A percentile compares a stretch with the other conserved stretches of the same genome.
phyloP scores from a whole-genome alignment of 2,329 filamentous ascomycete species.

The Elsinoe australis region DNA sequence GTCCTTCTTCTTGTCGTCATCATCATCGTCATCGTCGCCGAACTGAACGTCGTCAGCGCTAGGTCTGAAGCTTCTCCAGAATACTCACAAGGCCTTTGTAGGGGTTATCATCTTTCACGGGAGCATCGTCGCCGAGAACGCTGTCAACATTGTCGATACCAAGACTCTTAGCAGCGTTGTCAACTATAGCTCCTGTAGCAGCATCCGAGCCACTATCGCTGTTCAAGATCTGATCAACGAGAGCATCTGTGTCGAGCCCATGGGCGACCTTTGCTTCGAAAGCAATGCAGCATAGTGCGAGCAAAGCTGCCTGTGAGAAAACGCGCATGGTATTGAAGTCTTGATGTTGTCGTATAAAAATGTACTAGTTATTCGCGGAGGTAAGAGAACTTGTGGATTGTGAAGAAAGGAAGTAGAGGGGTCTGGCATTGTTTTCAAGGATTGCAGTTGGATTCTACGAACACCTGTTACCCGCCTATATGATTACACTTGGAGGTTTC shows the following conservation, averaged over 20 bases:
- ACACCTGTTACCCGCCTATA: conserved; percentile 5
- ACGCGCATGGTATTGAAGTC: neutral
- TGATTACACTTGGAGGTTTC: conserved; percentile 9
- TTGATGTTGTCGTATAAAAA: neutral
- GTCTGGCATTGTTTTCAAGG: conserved; percentile 13
- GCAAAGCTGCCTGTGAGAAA: neutral
- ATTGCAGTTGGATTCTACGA: conserved; percentile 1
- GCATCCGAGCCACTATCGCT: conserved; percentile 3
- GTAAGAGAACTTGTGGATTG: neutral
- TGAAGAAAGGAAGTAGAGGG: conserved; percentile 3
- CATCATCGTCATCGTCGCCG: neutral
- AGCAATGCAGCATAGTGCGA: neutral
- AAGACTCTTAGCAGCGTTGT: neutral
- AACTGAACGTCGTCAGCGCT: neutral
- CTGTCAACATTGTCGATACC: conserved; percentile 6
- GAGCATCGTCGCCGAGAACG: conserved; percentile 3
- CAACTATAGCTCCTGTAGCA: neutral
- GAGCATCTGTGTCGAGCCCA: conserved; percentile 1
- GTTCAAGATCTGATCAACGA: conserved; percentile 1
- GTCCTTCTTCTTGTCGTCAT: neutral
- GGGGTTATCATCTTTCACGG: conserved; percentile 9
- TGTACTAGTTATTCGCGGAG: neutral
- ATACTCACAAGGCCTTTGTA: neutral
- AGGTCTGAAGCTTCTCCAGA: neutral
- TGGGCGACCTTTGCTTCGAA: conserved; percentile 9